These are phyloP conservation scores for Colletotrichum tabaci DNA, from an alignment of 2,329 filamentous ascomycete species.

Conservation along the genomic window DNA sequence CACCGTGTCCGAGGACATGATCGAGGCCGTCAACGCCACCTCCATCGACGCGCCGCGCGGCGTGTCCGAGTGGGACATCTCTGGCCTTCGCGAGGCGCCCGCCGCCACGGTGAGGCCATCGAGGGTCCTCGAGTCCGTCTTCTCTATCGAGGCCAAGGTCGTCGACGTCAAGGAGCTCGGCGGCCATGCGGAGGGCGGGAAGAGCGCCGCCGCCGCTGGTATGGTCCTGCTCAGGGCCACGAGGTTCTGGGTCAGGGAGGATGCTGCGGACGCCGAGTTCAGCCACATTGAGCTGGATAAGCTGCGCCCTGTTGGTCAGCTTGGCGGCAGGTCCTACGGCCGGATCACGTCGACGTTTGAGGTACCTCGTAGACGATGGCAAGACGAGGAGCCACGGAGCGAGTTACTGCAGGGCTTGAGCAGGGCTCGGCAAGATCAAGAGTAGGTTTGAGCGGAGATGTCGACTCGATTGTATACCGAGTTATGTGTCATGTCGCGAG, in stretches of 20 bases:
- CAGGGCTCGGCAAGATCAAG: too few relatives aligned
- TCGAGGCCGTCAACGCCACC: constrained; percentile 88
- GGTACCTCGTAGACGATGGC: constrained; percentile 39
- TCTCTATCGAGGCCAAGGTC: constrained; percentile 55
- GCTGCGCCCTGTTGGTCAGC: constrained; percentile 80
- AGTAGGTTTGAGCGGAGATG: too few relatives aligned
- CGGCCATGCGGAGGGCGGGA: constrained; percentile 77
- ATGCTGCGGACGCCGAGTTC: constrained; percentile 84
- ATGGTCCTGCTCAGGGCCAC: constrained; percentile 72
- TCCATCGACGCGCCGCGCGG: constrained; percentile 84
- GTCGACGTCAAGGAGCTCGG: constrained; percentile 84
- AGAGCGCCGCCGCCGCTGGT: constrained; percentile 74
- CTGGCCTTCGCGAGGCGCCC: too few relatives aligned
- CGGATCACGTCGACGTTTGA: constrained; percentile 80
- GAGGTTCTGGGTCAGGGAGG: constrained; percentile 87
- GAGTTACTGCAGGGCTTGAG: too few relatives aligned
- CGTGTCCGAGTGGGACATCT: constrained; percentile 79
- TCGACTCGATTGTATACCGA: too few relatives aligned
- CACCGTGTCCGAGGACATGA: constrained; percentile 85
- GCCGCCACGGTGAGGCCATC: constrained; percentile 70
- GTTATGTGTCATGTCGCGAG: too few relatives aligned
- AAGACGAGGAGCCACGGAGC: too few relatives aligned
- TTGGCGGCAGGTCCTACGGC: constrained; percentile 90
- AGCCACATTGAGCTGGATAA: constrained; percentile 79
- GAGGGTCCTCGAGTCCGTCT: constrained; percentile 76